Base-by-base conservation (phyloP, 176 grass and related monocot genomes). In the Oryza officinalis region DNA sequence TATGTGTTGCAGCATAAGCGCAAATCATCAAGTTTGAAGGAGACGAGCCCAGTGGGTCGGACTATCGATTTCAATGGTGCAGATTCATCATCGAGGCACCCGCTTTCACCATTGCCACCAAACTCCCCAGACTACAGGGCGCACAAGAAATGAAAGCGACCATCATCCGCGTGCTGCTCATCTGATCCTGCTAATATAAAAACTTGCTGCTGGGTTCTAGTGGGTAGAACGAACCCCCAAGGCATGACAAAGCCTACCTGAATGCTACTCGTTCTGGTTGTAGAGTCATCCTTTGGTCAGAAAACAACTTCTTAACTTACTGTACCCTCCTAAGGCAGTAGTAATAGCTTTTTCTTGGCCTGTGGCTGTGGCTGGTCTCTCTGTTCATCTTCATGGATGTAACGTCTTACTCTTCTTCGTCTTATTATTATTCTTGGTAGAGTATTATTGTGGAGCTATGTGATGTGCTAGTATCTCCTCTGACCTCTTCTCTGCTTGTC, bases 81-180 rank as follows among this genome's bases (percentile, higher is more conserved):
- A 49, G 91, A 95, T 81, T 43, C 67, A 45, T 43, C 67, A 45
- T 88, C 85, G 31, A 95, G 96, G 85, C 85, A 71, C 13, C 89
- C 96, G 0, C 52, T 98, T 75, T 90, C 87, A 5, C 96, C 95
- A 22, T 82, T 96, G 75, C 80, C 67, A 5, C 86, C 76, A 47
- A 92, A 92, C 78, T 94, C 93, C 11, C 93, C 93, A 27, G 90
- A 86, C 66, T 92, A 63, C 65, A 90, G 85, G 79, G 85, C 86
- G 68, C 91, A 91, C 63, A 96, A 96, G 78, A 96, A 96, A 80
- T 91, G 79, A 88, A 76, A 73, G 33, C 2, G 13, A 31, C 0
- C 11, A 2, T 40, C 76, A 12, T 40, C 28, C 35, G 13, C 11
- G 9, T 65, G 70, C 77, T 74, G 46, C 76, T 85, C 23, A 80